A percentile compares a stretch with the other conserved stretches of the same genome.
Evolutionary conservation across 768 basidiomycete genomes (phyloP).

Genomic region (Lentinula sp.): DNA sequence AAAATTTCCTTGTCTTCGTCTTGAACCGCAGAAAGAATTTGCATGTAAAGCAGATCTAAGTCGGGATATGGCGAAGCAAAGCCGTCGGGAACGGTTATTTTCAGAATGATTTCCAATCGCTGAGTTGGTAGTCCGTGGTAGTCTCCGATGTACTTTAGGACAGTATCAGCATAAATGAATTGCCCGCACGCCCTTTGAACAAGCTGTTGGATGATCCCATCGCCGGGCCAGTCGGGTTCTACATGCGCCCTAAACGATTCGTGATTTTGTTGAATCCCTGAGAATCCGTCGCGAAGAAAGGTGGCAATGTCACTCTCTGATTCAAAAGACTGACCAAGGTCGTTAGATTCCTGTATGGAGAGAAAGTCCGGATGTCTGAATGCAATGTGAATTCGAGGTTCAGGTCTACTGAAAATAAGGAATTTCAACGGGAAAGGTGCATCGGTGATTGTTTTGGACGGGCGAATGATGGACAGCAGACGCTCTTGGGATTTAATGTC

Average conservation of each 20-base stretch:
- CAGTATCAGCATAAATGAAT: not conserved
- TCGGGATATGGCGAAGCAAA: slow-evolving; percentile 1
- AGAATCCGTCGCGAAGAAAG: not conserved
- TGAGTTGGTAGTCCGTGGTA: not conserved
- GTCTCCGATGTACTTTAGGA: not conserved
- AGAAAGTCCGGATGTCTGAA: slow-evolving; percentile 7
- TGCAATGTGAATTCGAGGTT: slow-evolving; percentile 17
- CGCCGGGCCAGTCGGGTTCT: not conserved
- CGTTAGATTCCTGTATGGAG: not conserved
- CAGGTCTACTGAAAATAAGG: slow-evolving; percentile 25
- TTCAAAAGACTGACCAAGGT: not conserved
- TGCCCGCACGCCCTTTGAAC: not conserved
- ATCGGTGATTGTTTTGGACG: slow-evolving; percentile 13
- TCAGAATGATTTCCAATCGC: not conserved
- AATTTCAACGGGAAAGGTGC: slow-evolving; percentile 18
- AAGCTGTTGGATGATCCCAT: not conserved
- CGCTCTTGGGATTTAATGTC: slow-evolving; percentile 16
- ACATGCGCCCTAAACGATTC: too few species aligned
- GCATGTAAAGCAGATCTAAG: slow-evolving; percentile 10
- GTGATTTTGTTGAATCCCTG: not conserved
- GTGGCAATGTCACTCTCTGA: not conserved
- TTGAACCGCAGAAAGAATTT: not conserved
- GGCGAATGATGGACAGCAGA: slow-evolving; percentile 21
- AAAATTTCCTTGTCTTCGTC: not conserved
- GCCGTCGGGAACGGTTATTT: not conserved